Conservation (phyloP, 148 eudicot genomes). For the Silene latifolia region DNA sequence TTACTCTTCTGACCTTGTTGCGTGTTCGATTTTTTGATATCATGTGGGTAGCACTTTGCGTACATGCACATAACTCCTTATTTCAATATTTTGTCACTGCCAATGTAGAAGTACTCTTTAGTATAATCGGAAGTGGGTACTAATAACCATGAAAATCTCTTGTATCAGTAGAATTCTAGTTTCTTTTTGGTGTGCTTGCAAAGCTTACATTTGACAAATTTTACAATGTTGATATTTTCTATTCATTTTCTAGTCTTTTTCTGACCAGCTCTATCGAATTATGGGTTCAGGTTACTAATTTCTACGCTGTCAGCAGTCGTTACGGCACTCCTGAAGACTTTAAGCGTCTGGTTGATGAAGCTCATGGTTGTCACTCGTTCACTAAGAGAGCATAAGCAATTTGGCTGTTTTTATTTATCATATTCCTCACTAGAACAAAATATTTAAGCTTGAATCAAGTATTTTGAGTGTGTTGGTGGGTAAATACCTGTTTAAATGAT, state of each 20-base stretch:
- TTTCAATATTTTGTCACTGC: not conserved
- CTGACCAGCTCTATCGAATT: slow-evolving; percentile 14
- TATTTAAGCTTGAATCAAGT: slow-evolving; percentile 2
- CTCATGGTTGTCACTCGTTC: slow-evolving; percentile 62
- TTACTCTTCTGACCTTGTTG: not conserved
- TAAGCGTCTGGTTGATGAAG: slow-evolving; percentile 95
- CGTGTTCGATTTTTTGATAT: not conserved
- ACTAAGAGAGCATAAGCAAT: slow-evolving; percentile 16
- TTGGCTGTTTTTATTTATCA: not conserved
- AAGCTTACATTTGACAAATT: not conserved
- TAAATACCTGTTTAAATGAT: not conserved
- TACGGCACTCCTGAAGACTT: slow-evolving; percentile 98
- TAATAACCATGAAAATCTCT: not conserved
- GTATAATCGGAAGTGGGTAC: not conserved
- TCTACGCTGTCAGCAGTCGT: slow-evolving; percentile 97
- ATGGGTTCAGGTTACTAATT: slow-evolving; percentile 72
- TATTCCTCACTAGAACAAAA: not conserved
- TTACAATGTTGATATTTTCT: not conserved
- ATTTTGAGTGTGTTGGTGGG: slow-evolving; percentile 3
- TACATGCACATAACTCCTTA: not conserved
- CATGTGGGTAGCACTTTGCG: not conserved
- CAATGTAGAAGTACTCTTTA: slow-evolving; percentile 7
- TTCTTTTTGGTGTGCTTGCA: slow-evolving; percentile 5
- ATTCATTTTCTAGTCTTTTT: not conserved
- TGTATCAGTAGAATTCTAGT: slow-evolving; percentile 1